phyloP scores from a whole-genome alignment of 2,329 filamentous ascomycete species.

The Aspergillus eucalypticola region DNA sequence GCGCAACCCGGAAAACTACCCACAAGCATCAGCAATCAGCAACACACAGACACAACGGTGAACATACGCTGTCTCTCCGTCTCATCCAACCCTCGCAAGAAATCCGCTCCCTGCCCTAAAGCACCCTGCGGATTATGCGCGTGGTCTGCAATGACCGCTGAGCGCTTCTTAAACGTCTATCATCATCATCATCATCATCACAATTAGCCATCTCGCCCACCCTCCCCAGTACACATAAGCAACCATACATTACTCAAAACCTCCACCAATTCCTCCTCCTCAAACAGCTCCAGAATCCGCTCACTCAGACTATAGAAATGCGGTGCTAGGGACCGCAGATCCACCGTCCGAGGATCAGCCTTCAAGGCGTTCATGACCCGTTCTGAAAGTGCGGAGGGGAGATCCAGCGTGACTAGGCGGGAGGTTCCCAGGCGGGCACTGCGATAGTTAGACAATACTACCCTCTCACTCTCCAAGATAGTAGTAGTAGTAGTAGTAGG shows the following conservation, averaged over 20 bases:
- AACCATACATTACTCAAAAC: conserved; percentile 59
- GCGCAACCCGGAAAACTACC: conserved; percentile 68
- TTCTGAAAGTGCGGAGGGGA: conserved; percentile 73
- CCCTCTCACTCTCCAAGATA: not conserved
- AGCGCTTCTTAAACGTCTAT: conserved; percentile 76
- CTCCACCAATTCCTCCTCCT: conserved; percentile 78
- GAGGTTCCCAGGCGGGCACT: conserved; percentile 48
- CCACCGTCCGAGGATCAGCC: conserved; percentile 82
- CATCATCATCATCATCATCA: not conserved
- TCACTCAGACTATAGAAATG: conserved; percentile 88
- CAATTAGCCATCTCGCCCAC: not conserved
- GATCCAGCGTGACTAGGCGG: conserved; percentile 75
- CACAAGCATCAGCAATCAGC: conserved; percentile 21
- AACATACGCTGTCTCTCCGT: conserved; percentile 69
- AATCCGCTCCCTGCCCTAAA: conserved; percentile 69
- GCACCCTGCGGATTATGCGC: conserved; percentile 80
- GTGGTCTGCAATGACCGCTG: conserved; percentile 81
- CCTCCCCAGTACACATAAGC: not conserved
- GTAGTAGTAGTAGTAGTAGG: no score
- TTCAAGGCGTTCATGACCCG: conserved; percentile 87
- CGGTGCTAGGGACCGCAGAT: conserved; percentile 76
- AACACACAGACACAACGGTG: not conserved
- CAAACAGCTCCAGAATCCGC: conserved; percentile 85
- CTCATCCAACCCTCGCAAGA: conserved; percentile 84
- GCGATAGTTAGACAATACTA: not conserved